These are phyloP conservation scores for Arthrobotrys pseudoclavata DNA, from an alignment of 2,329 filamentous ascomycete species.

Conservation along the genomic window DNA sequence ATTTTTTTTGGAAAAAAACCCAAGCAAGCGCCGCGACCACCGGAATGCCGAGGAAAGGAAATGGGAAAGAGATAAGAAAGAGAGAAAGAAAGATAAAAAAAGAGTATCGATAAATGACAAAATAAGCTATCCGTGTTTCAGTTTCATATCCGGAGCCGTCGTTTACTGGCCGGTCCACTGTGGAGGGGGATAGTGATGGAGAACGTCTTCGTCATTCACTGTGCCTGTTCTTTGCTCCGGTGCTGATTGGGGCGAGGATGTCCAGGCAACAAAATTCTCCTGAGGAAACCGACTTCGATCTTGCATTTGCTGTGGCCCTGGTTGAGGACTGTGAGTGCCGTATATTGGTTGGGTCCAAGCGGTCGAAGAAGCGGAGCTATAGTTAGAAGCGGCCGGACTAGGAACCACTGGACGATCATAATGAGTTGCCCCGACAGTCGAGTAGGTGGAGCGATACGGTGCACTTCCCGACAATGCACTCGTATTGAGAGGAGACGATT, in stretches of 20 bases:
- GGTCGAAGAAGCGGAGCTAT: constrained; percentile 54
- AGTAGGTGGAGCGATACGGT: constrained; percentile 51
- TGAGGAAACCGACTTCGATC: constrained; percentile 55
- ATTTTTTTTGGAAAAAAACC: constrained; percentile 41
- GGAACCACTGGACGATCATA: constrained; percentile 57
- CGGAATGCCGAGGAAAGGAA: constrained; percentile 52
- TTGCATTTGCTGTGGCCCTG: constrained; percentile 43
- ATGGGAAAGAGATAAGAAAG: background rate
- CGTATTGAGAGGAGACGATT: constrained; percentile 43
- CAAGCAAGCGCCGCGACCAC: constrained; percentile 51
- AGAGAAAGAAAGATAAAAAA: constrained; percentile 6
- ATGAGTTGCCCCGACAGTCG: constrained; percentile 47
- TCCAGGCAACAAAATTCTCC: constrained; percentile 55
- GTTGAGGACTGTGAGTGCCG: constrained; percentile 55
- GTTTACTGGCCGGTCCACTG: constrained; percentile 54
- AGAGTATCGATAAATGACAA: constrained; percentile 27
- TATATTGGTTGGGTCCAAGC: constrained; percentile 56
- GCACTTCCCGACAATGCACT: constrained; percentile 55
- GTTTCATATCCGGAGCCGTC: constrained; percentile 21
- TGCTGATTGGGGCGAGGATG: constrained; percentile 45
- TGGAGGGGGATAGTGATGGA: constrained; percentile 48
- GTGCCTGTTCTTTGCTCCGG: constrained; percentile 43
- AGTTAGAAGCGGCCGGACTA: constrained; percentile 56
- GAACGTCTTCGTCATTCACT: constrained; percentile 52
- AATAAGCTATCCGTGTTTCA: constrained; percentile 17